phyloP scores from a whole-genome alignment of 2,329 filamentous ascomycete species.

The Didymella sp. region DNA sequence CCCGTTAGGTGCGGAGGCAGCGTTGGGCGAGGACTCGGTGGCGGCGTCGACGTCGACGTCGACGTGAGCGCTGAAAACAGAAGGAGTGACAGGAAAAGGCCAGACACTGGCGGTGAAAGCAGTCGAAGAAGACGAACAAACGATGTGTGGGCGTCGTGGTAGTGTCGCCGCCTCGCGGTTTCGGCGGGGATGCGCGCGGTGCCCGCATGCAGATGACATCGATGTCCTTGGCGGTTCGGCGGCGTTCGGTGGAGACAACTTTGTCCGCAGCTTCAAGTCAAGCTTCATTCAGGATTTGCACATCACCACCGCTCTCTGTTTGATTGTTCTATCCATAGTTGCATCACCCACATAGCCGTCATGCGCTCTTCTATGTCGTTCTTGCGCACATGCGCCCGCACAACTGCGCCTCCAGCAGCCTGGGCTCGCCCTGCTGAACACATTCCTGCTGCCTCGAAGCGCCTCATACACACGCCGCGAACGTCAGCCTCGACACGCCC shows the following conservation, averaged over 20 bases:
- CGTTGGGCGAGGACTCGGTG: neutral
- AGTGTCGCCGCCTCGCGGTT: slow-evolving; percentile 4
- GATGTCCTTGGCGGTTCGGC: slow-evolving; percentile 19
- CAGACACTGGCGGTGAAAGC: neutral
- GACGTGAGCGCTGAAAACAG: slow-evolving; percentile 4
- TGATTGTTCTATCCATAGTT: neutral
- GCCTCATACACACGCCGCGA: slow-evolving; percentile 41
- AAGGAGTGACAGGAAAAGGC: slow-evolving; percentile 2
- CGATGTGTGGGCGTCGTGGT: slow-evolving; percentile 5
- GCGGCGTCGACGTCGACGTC: neutral
- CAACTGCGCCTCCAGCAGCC: slow-evolving; percentile 23
- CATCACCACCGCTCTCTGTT: neutral
- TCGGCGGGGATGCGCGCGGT: slow-evolving; percentile 13
- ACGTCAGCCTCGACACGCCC: slow-evolving; percentile 32
- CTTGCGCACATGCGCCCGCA: slow-evolving; percentile 33
- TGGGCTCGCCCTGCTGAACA: slow-evolving; percentile 24
- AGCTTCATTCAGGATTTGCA: neutral
- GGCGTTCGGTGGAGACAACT: slow-evolving; percentile 15
- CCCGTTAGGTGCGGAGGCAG: neutral
- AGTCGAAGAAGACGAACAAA: neutral
- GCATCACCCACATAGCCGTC: neutral
- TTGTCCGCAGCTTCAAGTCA: slow-evolving; percentile 14
- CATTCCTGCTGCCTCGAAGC: slow-evolving; percentile 37
- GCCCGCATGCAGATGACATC: slow-evolving; percentile 30
- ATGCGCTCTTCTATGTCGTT: slow-evolving; percentile 39